A percentile compares a stretch with the other conserved stretches of the same genome.
Conservation (phyloP, 306 rosid species). For the Trifolium repens region DNA sequence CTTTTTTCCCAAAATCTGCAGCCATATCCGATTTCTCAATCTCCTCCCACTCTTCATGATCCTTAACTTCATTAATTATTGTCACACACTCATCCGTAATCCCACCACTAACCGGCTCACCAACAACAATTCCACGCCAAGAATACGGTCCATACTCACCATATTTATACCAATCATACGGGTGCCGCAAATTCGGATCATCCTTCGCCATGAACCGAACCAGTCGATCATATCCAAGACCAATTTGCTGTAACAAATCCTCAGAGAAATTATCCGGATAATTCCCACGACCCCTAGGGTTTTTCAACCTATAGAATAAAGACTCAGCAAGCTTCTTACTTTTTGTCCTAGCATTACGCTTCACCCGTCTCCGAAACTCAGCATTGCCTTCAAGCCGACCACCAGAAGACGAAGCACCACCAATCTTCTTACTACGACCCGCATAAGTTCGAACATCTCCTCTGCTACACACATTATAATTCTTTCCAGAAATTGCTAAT, state of each 20-base stretch:
- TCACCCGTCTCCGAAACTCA: constrained; percentile 57
- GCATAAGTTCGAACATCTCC: constrained; percentile 59
- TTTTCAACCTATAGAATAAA: constrained; percentile 70
- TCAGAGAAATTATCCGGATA: constrained; percentile 79
- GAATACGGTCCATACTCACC: constrained; percentile 87
- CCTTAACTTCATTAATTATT: constrained; percentile 72
- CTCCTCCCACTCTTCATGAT: constrained; percentile 89
- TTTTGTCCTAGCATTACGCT: constrained; percentile 61
- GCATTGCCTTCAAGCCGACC: constrained; percentile 70
- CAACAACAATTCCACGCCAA: constrained; percentile 89
- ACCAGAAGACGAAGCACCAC: constrained; percentile 56
- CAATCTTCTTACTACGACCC: constrained; percentile 71
- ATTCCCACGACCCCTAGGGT: constrained; percentile 54
- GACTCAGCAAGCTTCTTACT: constrained; percentile 72
- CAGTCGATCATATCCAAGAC: constrained; percentile 84
- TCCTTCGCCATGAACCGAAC: constrained; percentile 90
- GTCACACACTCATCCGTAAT: constrained; percentile 77
- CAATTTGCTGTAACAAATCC: constrained; percentile 79
- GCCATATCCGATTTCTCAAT: constrained; percentile 87
- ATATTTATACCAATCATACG: constrained; percentile 88
- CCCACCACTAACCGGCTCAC: constrained; percentile 80
- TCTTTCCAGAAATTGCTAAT: constrained; percentile 1
- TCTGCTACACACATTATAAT: constrained; percentile 12
- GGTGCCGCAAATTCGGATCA: constrained; percentile 86
- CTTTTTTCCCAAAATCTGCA: constrained; percentile 64